phyloP scores from a whole-genome alignment of 257 asterid species.

The Lantana camara region DNA sequence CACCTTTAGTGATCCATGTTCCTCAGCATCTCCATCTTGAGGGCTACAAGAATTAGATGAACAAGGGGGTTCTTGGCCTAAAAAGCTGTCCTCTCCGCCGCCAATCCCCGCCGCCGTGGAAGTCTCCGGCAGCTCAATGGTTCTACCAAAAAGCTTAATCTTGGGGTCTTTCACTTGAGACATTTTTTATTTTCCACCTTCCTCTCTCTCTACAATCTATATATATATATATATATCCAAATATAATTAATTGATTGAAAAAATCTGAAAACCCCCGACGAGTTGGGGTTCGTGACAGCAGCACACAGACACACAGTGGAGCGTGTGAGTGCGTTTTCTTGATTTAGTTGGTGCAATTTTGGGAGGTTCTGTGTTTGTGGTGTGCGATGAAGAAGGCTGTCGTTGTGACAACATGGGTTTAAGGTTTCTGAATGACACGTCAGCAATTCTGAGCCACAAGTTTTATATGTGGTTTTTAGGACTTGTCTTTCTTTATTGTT shows the following conservation, averaged over 20 bases:
- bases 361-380: constrained; percentile 9
- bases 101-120: constrained; percentile 26
- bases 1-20: constrained; percentile 51
- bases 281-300: constrained; percentile 56
- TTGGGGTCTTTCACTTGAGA: constrained; percentile 65
- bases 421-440: constrained; percentile 39
- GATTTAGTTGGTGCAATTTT: not conserved
- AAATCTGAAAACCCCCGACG: constrained; percentile 7
- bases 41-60: constrained; percentile 37
- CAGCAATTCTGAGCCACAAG: constrained; percentile 70
- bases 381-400: not conserved
- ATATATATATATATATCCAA: not conserved
- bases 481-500: constrained; percentile 35
- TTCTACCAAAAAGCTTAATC: constrained; percentile 81
- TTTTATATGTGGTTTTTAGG: constrained; percentile 59
- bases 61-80: constrained; percentile 36
- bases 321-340: constrained; percentile 24
- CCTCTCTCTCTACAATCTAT: constrained; percentile 10
- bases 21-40: constrained; percentile 48
- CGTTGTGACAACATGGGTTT: constrained; percentile 26
- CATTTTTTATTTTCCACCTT: constrained; percentile 35
- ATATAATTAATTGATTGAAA: not conserved
- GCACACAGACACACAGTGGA: constrained; percentile 32
- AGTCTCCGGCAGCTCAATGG: constrained; percentile 65
- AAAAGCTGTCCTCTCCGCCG: constrained; percentile 36